These are phyloP conservation scores for Mucor piriformis DNA, from an alignment of 371 early-diverging fungal species.

Conservation along the genomic window DNA sequence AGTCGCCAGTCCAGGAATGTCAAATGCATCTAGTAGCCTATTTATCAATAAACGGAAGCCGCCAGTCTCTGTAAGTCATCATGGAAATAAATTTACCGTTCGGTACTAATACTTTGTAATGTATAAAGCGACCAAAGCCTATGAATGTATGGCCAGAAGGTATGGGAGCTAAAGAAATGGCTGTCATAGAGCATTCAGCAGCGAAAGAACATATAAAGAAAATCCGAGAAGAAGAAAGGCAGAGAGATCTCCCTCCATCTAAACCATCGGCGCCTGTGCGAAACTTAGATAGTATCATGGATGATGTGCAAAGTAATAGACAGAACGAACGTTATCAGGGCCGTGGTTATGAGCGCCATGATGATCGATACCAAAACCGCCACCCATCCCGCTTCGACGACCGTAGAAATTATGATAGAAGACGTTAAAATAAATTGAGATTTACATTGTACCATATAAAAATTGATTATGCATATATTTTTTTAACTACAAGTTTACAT, in stretches of 20 bases:
- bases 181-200: slow-evolving; percentile 22
- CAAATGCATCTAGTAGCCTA: slow-evolving; percentile 8
- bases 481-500: no score
- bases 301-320: slow-evolving; percentile 10
- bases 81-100: not conserved
- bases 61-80: slow-evolving; percentile 5
- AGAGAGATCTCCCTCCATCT: not conserved
- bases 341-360: not conserved
- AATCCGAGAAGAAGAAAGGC: slow-evolving; percentile 17
- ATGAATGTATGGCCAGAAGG: slow-evolving; percentile 5
- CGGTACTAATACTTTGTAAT: not conserved
- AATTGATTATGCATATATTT: no score
- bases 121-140: slow-evolving; percentile 17
- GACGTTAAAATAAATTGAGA: no score
- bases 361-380: not conserved
- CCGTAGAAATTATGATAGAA: no score
- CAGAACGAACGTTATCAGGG: not conserved
- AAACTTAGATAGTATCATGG: slow-evolving; percentile 8
- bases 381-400: no score
- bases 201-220: slow-evolving; percentile 15
- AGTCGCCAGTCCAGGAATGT: not conserved
- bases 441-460: not conserved
- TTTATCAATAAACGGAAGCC: slow-evolving; percentile 25
- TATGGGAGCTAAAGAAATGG: slow-evolving; percentile 21
- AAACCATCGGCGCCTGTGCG: not conserved